Base-by-base conservation (phyloP, 2,329 filamentous ascomycete species). In the Fonsecaea pedrosoi region DNA sequence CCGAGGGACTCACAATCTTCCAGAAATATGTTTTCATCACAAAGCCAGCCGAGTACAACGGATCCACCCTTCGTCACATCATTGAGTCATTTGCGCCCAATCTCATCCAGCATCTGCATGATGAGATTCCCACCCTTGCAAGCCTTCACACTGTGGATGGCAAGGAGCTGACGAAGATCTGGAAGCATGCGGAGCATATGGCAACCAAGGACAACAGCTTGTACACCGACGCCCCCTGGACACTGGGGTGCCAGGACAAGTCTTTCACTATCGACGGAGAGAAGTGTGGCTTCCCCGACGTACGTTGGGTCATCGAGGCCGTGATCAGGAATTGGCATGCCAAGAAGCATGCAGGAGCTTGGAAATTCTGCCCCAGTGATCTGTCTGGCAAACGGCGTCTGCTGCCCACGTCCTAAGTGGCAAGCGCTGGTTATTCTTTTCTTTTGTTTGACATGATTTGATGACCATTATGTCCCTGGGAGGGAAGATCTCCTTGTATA, bases 61-160 rank as follows among this genome's bases (percentile, higher is more conserved):
- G 73, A 34, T 57, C 64, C 30, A 72, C 54, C 6, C 56, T 74
- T 38, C 65, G 68, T 50, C 64, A 67, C 53, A 66, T 72, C 35
- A 65, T 75, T 25, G 70, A 73, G 42, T 58, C 59, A 12, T 71
- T 74, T 53, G 71, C 67, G 2, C 69, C 73, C 2, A 38, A 62
- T 34, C 58, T 75, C 15, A 69, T 74, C 45, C 72, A 72, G 60
- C 73, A 74, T 63, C 55, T 74, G 15, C 72, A 74, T 56, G 71
- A 69, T 34, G 71, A 75, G 60, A 73, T 75, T 48, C 42, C 70
- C 18, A 70, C 61, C 0, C 58, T 74, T n/a, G 64, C 68, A 8
- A 60, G 57, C 53, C 66, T 74, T 15, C 62, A 68, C 30, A 63
- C 69, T 12, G 65, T 71, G 7, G 68, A 73, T n/a, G 66, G 69